Evolutionary conservation across 2,329 filamentous ascomycete genomes (phyloP).

Genomic region (Sphaerulina populicola): DNA sequence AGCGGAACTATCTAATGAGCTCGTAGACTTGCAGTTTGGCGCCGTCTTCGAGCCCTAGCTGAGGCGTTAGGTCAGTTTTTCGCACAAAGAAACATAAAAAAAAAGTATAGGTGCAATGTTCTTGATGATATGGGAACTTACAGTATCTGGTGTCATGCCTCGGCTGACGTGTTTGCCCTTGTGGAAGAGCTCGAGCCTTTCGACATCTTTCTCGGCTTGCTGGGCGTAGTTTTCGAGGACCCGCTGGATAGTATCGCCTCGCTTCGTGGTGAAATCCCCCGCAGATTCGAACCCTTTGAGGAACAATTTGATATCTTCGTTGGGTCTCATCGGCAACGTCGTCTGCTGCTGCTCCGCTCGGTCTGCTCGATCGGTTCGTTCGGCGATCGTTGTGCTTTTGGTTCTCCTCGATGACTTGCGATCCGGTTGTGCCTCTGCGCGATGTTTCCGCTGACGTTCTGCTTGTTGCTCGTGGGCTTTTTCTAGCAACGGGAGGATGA

Average conservation of each 20-base stretch:
- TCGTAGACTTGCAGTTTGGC: slow-evolving; percentile 14
- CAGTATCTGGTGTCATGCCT: slow-evolving; percentile 11
- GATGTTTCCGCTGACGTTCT: slow-evolving; percentile 11
- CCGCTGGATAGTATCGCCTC: slow-evolving; percentile 11
- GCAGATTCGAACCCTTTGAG: slow-evolving; percentile 12
- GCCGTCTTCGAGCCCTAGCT: slow-evolving; percentile 12
- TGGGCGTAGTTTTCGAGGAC: slow-evolving; percentile 10
- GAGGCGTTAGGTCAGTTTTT: slow-evolving; percentile 6
- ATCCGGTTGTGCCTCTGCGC: neutral
- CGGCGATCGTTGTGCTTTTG: neutral
- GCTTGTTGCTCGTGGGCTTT: slow-evolving; percentile 11
- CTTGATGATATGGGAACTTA: neutral
- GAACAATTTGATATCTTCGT: slow-evolving; percentile 12
- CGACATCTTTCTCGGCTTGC: slow-evolving; percentile 9
- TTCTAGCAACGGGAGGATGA: slow-evolving; percentile 13
- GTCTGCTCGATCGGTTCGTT: neutral
- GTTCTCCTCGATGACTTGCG: slow-evolving; percentile 6
- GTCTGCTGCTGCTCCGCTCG: neutral
- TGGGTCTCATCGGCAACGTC: slow-evolving; percentile 7
- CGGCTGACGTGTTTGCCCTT: slow-evolving; percentile 11
- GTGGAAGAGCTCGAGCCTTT: slow-evolving; percentile 10
- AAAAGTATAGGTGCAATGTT: neutral
- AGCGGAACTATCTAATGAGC: slow-evolving; percentile 6
- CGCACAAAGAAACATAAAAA: too few relatives aligned
- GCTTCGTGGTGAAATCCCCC: slow-evolving; percentile 8